A percentile compares a stretch with the other conserved stretches of the same genome.
phyloP scores from a whole-genome alignment of 2,329 filamentous ascomycete species.

The Clarireedia hainanense region DNA sequence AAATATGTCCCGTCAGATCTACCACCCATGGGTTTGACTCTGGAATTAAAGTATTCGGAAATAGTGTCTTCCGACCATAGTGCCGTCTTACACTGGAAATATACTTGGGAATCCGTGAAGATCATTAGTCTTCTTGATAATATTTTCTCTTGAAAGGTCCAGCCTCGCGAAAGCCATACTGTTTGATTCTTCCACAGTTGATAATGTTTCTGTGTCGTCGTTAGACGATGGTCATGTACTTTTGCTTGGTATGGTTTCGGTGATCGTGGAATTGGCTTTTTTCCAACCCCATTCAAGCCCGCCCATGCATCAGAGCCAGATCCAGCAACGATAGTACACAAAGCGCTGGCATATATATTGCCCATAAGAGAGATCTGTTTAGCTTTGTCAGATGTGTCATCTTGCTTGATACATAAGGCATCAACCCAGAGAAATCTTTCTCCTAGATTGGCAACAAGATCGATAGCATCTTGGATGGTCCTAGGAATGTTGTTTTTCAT shows the following conservation, averaged over 20 bases:
- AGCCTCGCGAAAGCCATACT: conserved; percentile 3
- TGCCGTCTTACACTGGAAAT: conserved; percentile 2
- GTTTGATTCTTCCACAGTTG: background rate
- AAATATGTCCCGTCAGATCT: background rate
- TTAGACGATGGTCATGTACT: background rate
- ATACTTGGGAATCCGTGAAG: conserved; percentile 7
- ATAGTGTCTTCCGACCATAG: conserved; percentile 5
- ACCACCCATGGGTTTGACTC: background rate
- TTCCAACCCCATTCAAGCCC: conserved; percentile 6
- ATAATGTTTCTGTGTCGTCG: conserved; percentile 3
- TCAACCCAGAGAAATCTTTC: conserved; percentile 15
- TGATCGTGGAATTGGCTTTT: background rate
- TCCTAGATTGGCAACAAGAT: conserved; percentile 17
- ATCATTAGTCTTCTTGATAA: conserved; percentile 7
- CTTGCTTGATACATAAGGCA: conserved; percentile 12
- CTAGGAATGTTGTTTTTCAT: conserved; percentile 3
- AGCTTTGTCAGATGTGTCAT: conserved; percentile 4
- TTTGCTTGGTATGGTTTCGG: background rate
- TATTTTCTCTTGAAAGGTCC: conserved; percentile 10
- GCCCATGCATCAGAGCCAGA: conserved; percentile 19
- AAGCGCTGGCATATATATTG: conserved; percentile 15
- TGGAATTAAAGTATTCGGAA: background rate
- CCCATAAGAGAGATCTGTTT: conserved; percentile 11
- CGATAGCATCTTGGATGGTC: conserved; percentile 15
- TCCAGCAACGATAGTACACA: conserved; percentile 16